These are phyloP conservation scores for Dioscorea dumetorum DNA, from an alignment of 106 monocot species.

Conservation along the genomic window DNA sequence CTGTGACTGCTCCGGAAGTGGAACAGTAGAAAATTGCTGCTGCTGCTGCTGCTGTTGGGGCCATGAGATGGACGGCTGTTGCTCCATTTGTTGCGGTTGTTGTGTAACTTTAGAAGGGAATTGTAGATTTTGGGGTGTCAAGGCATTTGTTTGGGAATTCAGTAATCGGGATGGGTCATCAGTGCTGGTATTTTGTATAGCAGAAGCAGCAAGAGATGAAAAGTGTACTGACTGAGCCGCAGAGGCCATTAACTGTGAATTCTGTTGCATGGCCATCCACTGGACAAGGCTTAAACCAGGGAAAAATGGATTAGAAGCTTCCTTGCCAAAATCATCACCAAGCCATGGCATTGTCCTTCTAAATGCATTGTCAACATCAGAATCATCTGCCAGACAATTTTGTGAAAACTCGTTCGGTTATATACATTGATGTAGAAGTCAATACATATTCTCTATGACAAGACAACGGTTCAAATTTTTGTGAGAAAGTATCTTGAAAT, in stretches of 20 bases:
- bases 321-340: constrained; percentile 54
- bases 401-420: background rate
- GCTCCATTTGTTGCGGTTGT: constrained; percentile 33
- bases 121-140: constrained; percentile 34
- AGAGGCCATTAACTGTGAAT: constrained; percentile 33
- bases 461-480: too few species aligned
- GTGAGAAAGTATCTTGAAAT: too few species aligned
- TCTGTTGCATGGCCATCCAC: constrained; percentile 90
- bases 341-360: constrained; percentile 72
- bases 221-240: constrained; percentile 37
- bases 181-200: constrained; percentile 13
- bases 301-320: constrained; percentile 44
- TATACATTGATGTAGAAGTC: too few species aligned
- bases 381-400: constrained; percentile 25
- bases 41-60: constrained; percentile 23
- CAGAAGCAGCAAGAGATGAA: constrained; percentile 30
- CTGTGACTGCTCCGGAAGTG: constrained; percentile 19
- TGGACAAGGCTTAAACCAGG: constrained; percentile 73
- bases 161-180: constrained; percentile 45
- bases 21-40: constrained; percentile 3
- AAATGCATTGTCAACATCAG: constrained; percentile 57
- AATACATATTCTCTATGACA: too few species aligned
- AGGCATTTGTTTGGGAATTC: constrained; percentile 46
- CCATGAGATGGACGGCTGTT: constrained; percentile 20
- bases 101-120: constrained; percentile 30